Base-by-base conservation (phyloP, 202 grass and related monocot species). In the Setaria italica region DNA sequence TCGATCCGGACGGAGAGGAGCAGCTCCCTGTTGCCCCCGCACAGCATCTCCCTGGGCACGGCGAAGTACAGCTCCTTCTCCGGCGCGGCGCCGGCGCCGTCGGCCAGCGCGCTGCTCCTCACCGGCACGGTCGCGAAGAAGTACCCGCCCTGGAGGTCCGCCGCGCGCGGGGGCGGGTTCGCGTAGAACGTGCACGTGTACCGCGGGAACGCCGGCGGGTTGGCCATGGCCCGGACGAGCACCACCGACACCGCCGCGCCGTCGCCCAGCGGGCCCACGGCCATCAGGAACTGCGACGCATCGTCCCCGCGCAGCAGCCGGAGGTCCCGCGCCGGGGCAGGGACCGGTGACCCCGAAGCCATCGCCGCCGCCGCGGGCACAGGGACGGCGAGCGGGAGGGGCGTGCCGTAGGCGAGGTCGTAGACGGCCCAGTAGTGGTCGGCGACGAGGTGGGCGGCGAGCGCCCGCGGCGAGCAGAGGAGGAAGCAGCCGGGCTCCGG, bases 71-170 rank as follows among this genome's bases (percentile, higher is more conserved):
- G 16, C 72, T 56, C 72, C 51, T 57, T 57, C 51, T 57, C 51
- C 4, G 72, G 72, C 51, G 51, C 32, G 49, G 33, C 72, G 15
- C 72, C 72, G 72, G 29, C 72, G 15, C 72, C 72, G 9, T 55
- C 72, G 9, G 50, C 72, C 32, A 75, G 72, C 72, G 72, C 49
- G 72, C 30, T 74, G 49, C 49, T 74, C 49, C 50, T 55, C 33
- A 76, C 72, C 32, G 72, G 72, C 51, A 76, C 51, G 32, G 72
- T 76, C 16, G 50, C 72, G 50, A 76, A 56, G 72, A 13, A 76
- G 72, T 39, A 76, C 4, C 17, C 34, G 0, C 72, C 72, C 4
- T 1, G 16, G 17, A 76, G 72, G 0, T n/a, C 50, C 17, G 50
- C 33, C 9, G 72, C 72, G 32, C 17, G 17, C 1, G 51, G 72